Evolutionary conservation across 2,329 filamentous ascomycete species (phyloP).

Genomic region (Alternaria novae-zelandiae): DNA sequence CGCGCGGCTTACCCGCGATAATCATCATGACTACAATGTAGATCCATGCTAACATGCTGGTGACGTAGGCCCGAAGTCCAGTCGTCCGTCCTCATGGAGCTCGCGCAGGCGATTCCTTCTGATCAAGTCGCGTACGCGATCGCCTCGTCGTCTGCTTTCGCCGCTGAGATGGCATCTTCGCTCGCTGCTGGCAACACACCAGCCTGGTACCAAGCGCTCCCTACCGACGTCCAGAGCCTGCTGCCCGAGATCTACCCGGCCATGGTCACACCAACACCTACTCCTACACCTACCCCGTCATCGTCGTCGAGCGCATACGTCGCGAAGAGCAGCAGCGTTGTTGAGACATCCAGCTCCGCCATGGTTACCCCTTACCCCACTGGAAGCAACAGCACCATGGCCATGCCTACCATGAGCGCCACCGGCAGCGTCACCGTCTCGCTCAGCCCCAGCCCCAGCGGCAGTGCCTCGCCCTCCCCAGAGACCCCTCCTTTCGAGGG

Average conservation of each 20-base stretch:
- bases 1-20: background rate
- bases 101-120: conserved; percentile 54
- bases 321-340: conserved; percentile 6
- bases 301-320: background rate
- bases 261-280: conserved; percentile 24
- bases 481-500: conserved; percentile 21
- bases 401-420: conserved; percentile 14
- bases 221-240: conserved; percentile 53
- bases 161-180: conserved; percentile 51
- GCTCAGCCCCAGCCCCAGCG: conserved; percentile 1
- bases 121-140: conserved; percentile 49
- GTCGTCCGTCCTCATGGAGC: conserved; percentile 50
- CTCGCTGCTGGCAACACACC: conserved; percentile 53
- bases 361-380: conserved; percentile 3
- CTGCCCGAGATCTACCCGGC: conserved; percentile 47
- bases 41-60: conserved; percentile 14
- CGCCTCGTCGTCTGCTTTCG: conserved; percentile 52
- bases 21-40: background rate
- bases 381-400: conserved; percentile 5
- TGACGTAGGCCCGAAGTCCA: conserved; percentile 31
- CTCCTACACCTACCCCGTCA: conserved; percentile 8
- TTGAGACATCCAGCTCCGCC: background rate
- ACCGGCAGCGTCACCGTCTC: conserved; percentile 12
- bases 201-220: conserved; percentile 54
- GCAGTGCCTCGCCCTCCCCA: conserved; percentile 12